Evolutionary conservation across 2,329 filamentous ascomycete species (phyloP).

Genomic region (Thielaviopsis euricoi): DNA sequence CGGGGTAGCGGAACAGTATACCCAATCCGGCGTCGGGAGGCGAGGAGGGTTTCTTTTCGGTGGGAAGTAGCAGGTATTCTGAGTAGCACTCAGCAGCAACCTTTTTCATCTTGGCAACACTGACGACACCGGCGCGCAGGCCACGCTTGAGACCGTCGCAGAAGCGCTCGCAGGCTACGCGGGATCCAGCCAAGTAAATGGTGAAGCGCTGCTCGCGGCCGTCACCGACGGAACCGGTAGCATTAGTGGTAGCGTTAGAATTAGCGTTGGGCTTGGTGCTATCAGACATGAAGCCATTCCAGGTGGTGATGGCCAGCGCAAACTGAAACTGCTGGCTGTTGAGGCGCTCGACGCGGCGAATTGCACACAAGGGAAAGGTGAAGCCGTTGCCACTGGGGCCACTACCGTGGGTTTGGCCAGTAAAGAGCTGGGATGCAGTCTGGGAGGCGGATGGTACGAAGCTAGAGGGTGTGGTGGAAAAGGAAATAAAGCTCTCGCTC

Average conservation of each 20-base stretch:
- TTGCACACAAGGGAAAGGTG: constrained; percentile 79
- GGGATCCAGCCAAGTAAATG: constrained; percentile 75
- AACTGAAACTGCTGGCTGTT: constrained; percentile 90
- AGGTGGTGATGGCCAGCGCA: constrained; percentile 84
- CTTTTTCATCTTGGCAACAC: constrained; percentile 67
- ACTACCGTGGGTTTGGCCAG: constrained; percentile 80
- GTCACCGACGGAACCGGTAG: not conserved
- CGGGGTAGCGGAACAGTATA: constrained; percentile 84
- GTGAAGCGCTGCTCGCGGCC: constrained; percentile 67
- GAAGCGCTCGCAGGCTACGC: constrained; percentile 82
- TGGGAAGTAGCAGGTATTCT: constrained; percentile 56
- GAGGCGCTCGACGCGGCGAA: constrained; percentile 78
- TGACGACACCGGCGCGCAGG: constrained; percentile 70
- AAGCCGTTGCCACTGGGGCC: constrained; percentile 93
- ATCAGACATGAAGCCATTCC: constrained; percentile 57
- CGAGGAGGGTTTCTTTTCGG: constrained; percentile 27
- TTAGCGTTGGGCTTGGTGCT: constrained; percentile 27
- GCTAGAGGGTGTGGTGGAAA: constrained; percentile 83
- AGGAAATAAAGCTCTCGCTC: constrained; percentile 89
- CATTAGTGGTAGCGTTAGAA: constrained; percentile 24
- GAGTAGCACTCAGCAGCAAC: constrained; percentile 82
- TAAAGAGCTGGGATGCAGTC: constrained; percentile 67
- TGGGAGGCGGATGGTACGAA: constrained; percentile 68
- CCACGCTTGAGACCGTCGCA: constrained; percentile 91
- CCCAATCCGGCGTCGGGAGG: constrained; percentile 83